Evolutionary conservation across 306 rosid species (phyloP).

Genomic region (Vigna hirtella): DNA sequence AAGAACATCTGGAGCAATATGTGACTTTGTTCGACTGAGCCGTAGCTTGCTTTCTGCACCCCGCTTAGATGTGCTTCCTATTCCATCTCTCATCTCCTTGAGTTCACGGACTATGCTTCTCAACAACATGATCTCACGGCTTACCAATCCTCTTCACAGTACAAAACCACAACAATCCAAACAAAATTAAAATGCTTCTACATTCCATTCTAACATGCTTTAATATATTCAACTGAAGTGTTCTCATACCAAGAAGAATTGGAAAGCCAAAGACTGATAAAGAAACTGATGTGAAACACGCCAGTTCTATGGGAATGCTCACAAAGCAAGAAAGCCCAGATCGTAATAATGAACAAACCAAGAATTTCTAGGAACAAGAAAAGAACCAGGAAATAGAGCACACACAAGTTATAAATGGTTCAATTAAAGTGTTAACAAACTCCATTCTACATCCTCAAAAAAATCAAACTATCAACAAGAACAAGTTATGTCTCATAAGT

Average conservation of each 20-base stretch:
- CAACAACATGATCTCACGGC: slow-evolving; percentile 64
- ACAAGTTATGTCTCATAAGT: too few species aligned
- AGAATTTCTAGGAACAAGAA: too few species aligned
- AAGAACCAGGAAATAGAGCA: too few species aligned
- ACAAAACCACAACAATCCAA: slow-evolving; percentile 42
- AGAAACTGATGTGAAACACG: too few species aligned
- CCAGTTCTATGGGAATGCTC: too few species aligned
- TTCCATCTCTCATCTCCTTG: slow-evolving; percentile 77
- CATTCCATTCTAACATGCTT: not conserved
- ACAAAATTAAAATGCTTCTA: slow-evolving; percentile 12
- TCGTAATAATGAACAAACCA: too few species aligned
- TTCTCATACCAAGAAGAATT: slow-evolving; percentile 5
- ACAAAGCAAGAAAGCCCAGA: too few species aligned
- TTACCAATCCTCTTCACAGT: slow-evolving; percentile 51
- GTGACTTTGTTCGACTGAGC: slow-evolving; percentile 66
- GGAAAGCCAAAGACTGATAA: slow-evolving; percentile 26
- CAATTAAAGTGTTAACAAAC: too few species aligned
- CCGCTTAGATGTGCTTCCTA: slow-evolving; percentile 69
- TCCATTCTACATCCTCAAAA: too few species aligned
- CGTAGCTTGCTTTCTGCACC: slow-evolving; percentile 62
- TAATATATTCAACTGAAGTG: not conserved
- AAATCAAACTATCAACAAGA: too few species aligned
- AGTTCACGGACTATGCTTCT: slow-evolving; percentile 71
- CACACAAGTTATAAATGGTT: too few species aligned
- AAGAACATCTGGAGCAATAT: slow-evolving; percentile 70